Percentiles rank a stretch among this genome's conserved stretches.
These are phyloP conservation scores for Plasmodium knowlesi DNA, from an alignment of 169 alveolate genomes.

Conservation along the genomic window DNA sequence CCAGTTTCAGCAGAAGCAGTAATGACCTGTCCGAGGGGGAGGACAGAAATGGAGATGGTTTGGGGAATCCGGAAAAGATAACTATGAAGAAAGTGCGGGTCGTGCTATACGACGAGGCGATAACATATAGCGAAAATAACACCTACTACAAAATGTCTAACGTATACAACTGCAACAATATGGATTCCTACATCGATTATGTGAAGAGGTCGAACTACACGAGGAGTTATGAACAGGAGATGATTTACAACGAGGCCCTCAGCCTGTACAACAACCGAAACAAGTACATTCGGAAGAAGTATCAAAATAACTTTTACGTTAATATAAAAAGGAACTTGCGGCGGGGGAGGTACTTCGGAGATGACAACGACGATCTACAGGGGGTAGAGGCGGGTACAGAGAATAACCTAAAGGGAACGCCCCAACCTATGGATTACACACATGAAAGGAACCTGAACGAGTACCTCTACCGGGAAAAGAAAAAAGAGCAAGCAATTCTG, in stretches of 20 bases:
- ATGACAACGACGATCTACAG: not conserved
- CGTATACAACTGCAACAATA: conserved; percentile 31
- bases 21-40: conserved; percentile 13
- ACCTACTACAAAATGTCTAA: conserved; percentile 57
- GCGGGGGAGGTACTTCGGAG: conserved; percentile 22
- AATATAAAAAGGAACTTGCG: not conserved
- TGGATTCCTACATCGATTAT: conserved; percentile 19
- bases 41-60: not conserved
- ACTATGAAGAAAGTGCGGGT: conserved; percentile 16
- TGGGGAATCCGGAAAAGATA: not conserved
- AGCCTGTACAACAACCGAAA: conserved; percentile 39
- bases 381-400: not conserved
- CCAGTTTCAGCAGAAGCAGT: not conserved
- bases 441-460: not conserved
- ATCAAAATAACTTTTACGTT: conserved; percentile 10
- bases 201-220: conserved; percentile 46
- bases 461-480: not conserved
- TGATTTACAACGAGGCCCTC: conserved; percentile 48
- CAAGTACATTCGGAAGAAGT: conserved; percentile 21
- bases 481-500: not conserved
- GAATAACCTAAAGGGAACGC: not conserved
- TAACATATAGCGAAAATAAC: conserved; percentile 23
- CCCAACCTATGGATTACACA: not conserved
- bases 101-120: conserved; percentile 43
- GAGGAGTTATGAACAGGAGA: conserved; percentile 67